Evolutionary conservation across 768 basidiomycete genomes (phyloP), one percentile per base, ranked within the genome.

Genomic region (Trametes elegans): DNA sequence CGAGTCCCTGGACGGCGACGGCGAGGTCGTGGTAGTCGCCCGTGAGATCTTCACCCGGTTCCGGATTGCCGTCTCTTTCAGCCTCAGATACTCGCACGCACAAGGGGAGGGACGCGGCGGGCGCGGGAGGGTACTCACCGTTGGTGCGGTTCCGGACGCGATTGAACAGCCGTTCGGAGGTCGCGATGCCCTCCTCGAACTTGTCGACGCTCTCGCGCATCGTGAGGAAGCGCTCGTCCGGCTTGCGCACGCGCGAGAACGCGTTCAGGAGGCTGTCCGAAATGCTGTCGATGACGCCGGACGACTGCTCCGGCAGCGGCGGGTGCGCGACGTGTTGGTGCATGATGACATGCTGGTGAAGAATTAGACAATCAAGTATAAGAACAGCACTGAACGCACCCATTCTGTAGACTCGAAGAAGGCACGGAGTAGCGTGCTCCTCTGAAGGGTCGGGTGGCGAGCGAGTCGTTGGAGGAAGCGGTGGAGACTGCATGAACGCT

Each of bases 361-460:
- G 6, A 47, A 40, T 58, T 13, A 63, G 46, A n/a, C n/a, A n/a
- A n/a, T n/a, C n/a, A n/a, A n/a, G n/a, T n/a, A n/a, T n/a, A n/a
- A n/a, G n/a, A n/a, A n/a, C n/a, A n/a, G n/a, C n/a, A n/a, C n/a
- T 8, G 6, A 8, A 60, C 85, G 56, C 69, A 95, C 96, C 97
- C 97, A 99, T 95, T 99, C 97, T 29, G 91, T 90, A 3, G 94
- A 96, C 68, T 93, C 91, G 55, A 98, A 87, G 76, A 99, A 99
- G 26, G 93, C 90, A 7, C 88, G 85, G n/a, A 97, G 79, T 27
- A 98, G 83, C 8, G 88, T 88, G 58, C 90, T 90, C 46, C 97
- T 81, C 69, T 96, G 93, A 11, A 99, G 76, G 1, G 91, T 98
- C 13, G 97, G 95, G 69, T 99, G 97, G 29, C 92, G 83, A n/a